Percentiles rank a stretch among this genome's conserved stretches.
Evolutionary conservation across 1,284 basidiomycete genomes (phyloP).

Genomic region (Austroboletus novae-zelandiae): DNA sequence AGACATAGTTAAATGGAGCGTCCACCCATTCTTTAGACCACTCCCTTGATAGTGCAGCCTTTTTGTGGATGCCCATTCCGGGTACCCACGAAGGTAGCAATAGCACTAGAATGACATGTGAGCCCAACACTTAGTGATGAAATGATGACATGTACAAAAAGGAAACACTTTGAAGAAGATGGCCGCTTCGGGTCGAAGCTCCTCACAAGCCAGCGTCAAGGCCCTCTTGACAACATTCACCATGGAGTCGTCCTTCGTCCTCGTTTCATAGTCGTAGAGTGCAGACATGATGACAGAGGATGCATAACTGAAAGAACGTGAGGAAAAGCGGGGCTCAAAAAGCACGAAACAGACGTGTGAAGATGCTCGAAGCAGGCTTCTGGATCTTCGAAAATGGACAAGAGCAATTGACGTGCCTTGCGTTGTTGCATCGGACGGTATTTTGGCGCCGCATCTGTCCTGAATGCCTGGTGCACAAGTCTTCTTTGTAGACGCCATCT

Average conservation of each 20-base stretch:
- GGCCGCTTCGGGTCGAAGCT: slow-evolving; percentile 18
- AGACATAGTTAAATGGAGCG: slow-evolving; percentile 18
- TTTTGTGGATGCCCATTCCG: slow-evolving; percentile 17
- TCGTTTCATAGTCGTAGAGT: slow-evolving; percentile 23
- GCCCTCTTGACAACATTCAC: slow-evolving; percentile 18
- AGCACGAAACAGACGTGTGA: slow-evolving; percentile 6
- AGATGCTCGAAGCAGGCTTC: slow-evolving; percentile 13
- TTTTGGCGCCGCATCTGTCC: slow-evolving; percentile 5
- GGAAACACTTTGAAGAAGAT: slow-evolving; percentile 17
- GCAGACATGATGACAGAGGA: slow-evolving; percentile 24
- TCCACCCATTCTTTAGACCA: slow-evolving; percentile 21
- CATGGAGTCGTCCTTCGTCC: slow-evolving; percentile 11
- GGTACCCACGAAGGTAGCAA: slow-evolving; percentile 15
- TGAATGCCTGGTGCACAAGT: slow-evolving; percentile 21
- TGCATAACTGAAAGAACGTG: slow-evolving; percentile 11
- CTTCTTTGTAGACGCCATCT: slow-evolving; percentile 22
- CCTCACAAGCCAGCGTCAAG: slow-evolving; percentile 14
- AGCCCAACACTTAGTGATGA: background rate
- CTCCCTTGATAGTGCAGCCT: slow-evolving; percentile 15
- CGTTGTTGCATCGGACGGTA: slow-evolving; percentile 22
- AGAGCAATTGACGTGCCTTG: slow-evolving; percentile 15
- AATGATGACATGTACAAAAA: slow-evolving; percentile 3
- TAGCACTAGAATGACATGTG: slow-evolving; percentile 16
- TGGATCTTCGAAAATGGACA: slow-evolving; percentile 14
- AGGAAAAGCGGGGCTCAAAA: background rate